Conservation (phyloP, 345 rosid species). For the Aquilaria yunnanensis region DNA sequence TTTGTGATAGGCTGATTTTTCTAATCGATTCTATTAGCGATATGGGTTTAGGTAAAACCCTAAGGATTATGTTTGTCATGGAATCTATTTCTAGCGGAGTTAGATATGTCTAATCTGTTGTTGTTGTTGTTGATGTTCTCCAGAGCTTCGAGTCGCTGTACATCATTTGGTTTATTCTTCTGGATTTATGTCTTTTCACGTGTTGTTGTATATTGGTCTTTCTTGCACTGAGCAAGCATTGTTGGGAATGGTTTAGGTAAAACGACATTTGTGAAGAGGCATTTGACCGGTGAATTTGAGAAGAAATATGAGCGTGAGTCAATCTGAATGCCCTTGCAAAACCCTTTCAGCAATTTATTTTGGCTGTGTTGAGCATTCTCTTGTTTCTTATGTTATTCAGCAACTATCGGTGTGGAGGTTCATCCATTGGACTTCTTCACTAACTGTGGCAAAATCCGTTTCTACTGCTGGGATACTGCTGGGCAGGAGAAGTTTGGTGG, state of each 20-base stretch:
- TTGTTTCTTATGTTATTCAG: constrained; percentile 24
- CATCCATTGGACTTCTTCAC: constrained; percentile 94
- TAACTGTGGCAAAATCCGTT: constrained; percentile 82
- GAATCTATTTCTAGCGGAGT: too few relatives aligned
- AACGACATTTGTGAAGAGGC: constrained; percentile 87
- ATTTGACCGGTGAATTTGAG: constrained; percentile 95
- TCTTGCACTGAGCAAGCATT: background rate
- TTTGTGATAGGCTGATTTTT: background rate
- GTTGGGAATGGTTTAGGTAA: constrained; percentile 46
- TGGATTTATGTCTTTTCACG: background rate
- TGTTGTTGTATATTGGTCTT: background rate
- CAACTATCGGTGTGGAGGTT: constrained; percentile 96
- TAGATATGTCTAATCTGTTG: too few relatives aligned
- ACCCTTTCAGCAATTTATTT: too few relatives aligned
- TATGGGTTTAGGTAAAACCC: too few relatives aligned
- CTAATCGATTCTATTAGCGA: background rate
- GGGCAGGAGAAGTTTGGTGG: constrained; percentile 98
- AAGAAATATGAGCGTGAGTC: constrained; percentile 91
- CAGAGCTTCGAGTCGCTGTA: background rate
- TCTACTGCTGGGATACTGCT: constrained; percentile 98
- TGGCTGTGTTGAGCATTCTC: background rate
- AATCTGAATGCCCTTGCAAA: background rate
- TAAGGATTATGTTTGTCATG: too few relatives aligned
- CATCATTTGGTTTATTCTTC: background rate
- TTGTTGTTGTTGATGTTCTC: too few relatives aligned